Evolutionary conservation across 2,329 filamentous ascomycete genomes (phyloP).

Genomic region (Tolypocladium ovalisporum): DNA sequence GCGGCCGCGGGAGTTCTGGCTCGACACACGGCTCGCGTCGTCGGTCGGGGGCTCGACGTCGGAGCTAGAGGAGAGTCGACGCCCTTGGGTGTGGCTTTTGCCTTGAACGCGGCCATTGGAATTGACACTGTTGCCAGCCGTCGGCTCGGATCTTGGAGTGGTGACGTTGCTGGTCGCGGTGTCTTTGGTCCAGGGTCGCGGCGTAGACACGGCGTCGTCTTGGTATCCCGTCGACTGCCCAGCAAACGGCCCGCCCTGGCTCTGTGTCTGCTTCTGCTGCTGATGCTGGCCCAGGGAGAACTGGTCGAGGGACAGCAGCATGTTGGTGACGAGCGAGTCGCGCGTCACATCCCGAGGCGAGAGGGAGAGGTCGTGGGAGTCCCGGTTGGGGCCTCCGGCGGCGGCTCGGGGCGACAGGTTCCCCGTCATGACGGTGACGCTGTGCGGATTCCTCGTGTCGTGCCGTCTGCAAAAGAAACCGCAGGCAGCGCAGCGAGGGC

Average conservation of each 20-base stretch:
- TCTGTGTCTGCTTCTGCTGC: neutral
- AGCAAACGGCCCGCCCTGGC: neutral
- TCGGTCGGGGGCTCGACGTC: conserved; percentile 48
- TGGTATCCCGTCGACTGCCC: conserved; percentile 12
- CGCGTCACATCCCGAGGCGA: conserved; percentile 66
- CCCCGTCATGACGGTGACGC: conserved; percentile 14
- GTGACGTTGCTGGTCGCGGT: neutral
- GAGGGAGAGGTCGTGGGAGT: conserved; percentile 81
- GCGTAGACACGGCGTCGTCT: conserved; percentile 11
- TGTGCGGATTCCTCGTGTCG: conserved; percentile 5
- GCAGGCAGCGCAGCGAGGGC: conserved; percentile 6
- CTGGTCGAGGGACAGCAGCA: conserved; percentile 87
- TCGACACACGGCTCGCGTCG: conserved; percentile 42
- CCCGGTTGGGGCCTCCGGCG: conserved; percentile 25
- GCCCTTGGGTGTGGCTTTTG: conserved; percentile 9
- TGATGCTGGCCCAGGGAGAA: conserved; percentile 45
- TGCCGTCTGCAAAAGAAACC: conserved; percentile 13
- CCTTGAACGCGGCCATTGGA: neutral
- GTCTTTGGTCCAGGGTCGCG: neutral
- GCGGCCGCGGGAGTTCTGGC: conserved; percentile 43
- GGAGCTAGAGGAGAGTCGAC: conserved; percentile 47
- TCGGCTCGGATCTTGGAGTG: neutral
- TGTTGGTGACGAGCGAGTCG: conserved; percentile 89
- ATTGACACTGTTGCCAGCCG: neutral
- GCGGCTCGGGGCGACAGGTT: conserved; percentile 8